Base-by-base conservation (phyloP, 2,329 filamentous ascomycete species). In the Mycogone perniciosa region DNA sequence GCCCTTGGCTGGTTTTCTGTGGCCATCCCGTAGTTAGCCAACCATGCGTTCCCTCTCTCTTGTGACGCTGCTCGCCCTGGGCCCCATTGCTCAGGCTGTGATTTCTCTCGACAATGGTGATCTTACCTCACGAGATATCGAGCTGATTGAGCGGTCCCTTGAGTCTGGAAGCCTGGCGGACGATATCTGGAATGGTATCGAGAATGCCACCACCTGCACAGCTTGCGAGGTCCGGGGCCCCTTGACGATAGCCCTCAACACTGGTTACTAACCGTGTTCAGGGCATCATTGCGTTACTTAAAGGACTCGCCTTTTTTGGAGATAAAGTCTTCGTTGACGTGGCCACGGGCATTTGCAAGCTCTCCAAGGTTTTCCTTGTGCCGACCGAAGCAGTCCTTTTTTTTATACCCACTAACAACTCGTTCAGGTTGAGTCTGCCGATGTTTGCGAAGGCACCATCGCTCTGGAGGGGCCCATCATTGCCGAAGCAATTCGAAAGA, bases 391-490 rank as follows among this genome's bases (percentile, higher is more conserved):
- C 4, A 10, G 10, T 20, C 9, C n/a, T 5, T 7, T 10, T 33
- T 7, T 20, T n/a, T 33, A 11, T 20, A 7, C 10, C 7, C 7
- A 11, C 48, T 50, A 34, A 50, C 10, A 7, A 31, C 11, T 11
- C 9, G 34, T 42, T 7, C 9, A 78, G 71, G 64, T 69, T 35
- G 71, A 78, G 58, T 78, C 81, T 48, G 59, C 65, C 31, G 79
- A 82, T 60, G 79, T 82, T 29, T 82, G 80, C 51, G 65, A 70
- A 3, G 80, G 79, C 5, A 65, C 75, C 7, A 70, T 81, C 30
- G 67, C 65, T 4, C 68, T 71, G 1, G 77, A 82, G 60, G 78
- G 76, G 0, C 77, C 78, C 2, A 74, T 80, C 47, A 62, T 81
- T 30, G 76, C 77, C 31, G 67, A 73, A 37, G 69, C 69, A 7